Percentiles rank a stretch among this genome's conserved stretches.
phyloP scores from a whole-genome alignment of 257 asterid species.

The Euphrasia confusa region DNA sequence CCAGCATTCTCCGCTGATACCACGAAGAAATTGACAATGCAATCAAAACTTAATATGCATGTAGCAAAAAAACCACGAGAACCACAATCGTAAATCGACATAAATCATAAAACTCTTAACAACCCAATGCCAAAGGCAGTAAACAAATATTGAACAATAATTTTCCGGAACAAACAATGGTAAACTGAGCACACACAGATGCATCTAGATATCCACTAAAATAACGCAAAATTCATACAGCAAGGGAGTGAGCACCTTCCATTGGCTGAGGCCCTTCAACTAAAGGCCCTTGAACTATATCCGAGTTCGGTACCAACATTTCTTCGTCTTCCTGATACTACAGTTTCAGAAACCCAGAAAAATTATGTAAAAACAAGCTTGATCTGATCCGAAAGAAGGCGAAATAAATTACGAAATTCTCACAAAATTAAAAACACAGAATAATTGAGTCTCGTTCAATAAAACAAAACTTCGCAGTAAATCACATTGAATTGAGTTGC shows the following conservation, averaged over 20 bases:
- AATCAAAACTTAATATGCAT: constrained; percentile 15
- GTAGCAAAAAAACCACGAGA: constrained; percentile 23
- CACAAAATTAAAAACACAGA: constrained; percentile 18
- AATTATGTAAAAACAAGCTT: constrained; percentile 21
- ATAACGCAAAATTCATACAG: background rate
- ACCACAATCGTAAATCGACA: constrained; percentile 8
- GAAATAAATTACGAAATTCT: constrained; percentile 19
- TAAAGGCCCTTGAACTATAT: constrained; percentile 69
- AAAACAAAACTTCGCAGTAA: background rate
- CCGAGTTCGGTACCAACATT: constrained; percentile 94
- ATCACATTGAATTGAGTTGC: constrained; percentile 26
- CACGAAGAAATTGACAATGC: constrained; percentile 34
- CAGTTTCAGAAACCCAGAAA: constrained; percentile 24
- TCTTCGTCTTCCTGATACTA: constrained; percentile 95
- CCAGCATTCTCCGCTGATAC: constrained; percentile 58
- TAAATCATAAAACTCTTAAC: constrained; percentile 16
- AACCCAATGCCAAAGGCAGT: constrained; percentile 3
- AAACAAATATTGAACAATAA: constrained; percentile 1
- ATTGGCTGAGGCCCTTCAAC: constrained; percentile 96
- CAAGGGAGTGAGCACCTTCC: constrained; percentile 59
- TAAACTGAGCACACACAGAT: constrained; percentile 5
- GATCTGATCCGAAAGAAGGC: constrained; percentile 36
- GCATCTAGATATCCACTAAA: constrained; percentile 8
- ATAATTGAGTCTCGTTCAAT: constrained; percentile 21
- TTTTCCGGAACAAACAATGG: background rate